A percentile compares a stretch with the other conserved stretches of the same genome.
Evolutionary conservation across 176 grass and related monocot species (phyloP).

Genomic region (Stipa capillata): DNA sequence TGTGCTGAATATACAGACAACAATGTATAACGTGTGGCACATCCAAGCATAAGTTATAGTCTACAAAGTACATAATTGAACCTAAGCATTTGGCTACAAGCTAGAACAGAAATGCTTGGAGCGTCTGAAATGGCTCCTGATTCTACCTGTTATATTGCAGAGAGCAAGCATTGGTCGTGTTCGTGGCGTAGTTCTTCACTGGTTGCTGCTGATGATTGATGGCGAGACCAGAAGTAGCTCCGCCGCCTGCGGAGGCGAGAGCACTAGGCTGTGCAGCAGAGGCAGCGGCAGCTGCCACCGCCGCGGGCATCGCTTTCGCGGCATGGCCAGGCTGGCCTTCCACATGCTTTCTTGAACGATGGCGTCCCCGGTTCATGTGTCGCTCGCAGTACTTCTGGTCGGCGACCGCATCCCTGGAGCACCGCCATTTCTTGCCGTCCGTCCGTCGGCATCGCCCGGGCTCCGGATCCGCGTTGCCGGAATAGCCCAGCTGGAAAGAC

Average conservation of each 20-base stretch:
- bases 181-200: slow-evolving; percentile 27
- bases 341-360: slow-evolving; percentile 99
- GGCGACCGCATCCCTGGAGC: slow-evolving; percentile 90
- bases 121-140: neutral
- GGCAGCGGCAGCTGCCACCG: slow-evolving; percentile 25
- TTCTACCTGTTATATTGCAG: slow-evolving; percentile 46
- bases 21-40: too few species aligned
- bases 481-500: slow-evolving; percentile 79
- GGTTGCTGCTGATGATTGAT: slow-evolving; percentile 28
- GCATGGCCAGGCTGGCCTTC: slow-evolving; percentile 91
- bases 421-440: slow-evolving; percentile 99
- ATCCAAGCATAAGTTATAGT: too few species aligned
- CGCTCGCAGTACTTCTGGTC: slow-evolving; percentile 99
- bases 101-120: neutral
- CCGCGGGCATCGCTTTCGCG: slow-evolving; percentile 58
- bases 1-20: too few species aligned
- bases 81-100: neutral
- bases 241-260: slow-evolving; percentile 19
- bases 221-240: slow-evolving; percentile 23
- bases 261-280: slow-evolving; percentile 36
- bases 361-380: slow-evolving; percentile 98
- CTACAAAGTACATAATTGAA: too few species aligned
- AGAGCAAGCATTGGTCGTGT: slow-evolving; percentile 30
- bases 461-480: slow-evolving; percentile 75
- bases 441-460: slow-evolving; percentile 92